Conservation (phyloP, 2,329 filamentous ascomycete species). For the Neofusicoccum umdonicola region DNA sequence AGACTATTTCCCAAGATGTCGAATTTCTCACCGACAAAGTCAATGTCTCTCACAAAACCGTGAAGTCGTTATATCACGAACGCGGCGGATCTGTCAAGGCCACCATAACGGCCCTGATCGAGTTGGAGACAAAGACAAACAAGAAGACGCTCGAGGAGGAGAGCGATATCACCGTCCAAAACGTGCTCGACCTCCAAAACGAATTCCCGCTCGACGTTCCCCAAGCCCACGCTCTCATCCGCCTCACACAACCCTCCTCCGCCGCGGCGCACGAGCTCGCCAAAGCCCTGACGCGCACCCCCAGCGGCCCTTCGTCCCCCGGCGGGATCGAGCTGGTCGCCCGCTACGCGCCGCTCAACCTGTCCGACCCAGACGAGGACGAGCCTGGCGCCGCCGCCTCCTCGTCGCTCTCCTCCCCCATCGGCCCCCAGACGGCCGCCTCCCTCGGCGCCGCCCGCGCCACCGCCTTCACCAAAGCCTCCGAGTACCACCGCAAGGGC, state of each 20-base stretch:
- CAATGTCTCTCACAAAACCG: slow-evolving; percentile 44
- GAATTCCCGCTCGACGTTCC: slow-evolving; percentile 53
- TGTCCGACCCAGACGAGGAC: slow-evolving; percentile 29
- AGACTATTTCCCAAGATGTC: slow-evolving; percentile 55
- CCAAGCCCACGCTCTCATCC: slow-evolving; percentile 54
- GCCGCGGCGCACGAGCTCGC: slow-evolving; percentile 61
- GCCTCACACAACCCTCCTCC: slow-evolving; percentile 56
- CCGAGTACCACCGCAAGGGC: slow-evolving; percentile 57
- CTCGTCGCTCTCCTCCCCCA: slow-evolving; percentile 25
- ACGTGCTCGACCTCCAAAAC: slow-evolving; percentile 53
- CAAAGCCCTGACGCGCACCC: slow-evolving; percentile 48
- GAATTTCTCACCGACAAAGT: slow-evolving; percentile 59
- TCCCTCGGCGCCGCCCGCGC: slow-evolving; percentile 48
- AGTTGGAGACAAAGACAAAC: slow-evolving; percentile 40
- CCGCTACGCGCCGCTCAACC: slow-evolving; percentile 43
- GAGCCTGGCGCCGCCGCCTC: slow-evolving; percentile 26
- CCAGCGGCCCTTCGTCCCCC: slow-evolving; percentile 23
- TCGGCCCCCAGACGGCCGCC: slow-evolving; percentile 38
- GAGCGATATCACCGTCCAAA: slow-evolving; percentile 45
- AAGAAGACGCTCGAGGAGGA: slow-evolving; percentile 23
- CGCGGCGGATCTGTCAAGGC: slow-evolving; percentile 55
- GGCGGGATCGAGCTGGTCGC: slow-evolving; percentile 50
- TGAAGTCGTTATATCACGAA: slow-evolving; percentile 59
- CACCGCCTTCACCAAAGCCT: slow-evolving; percentile 57
- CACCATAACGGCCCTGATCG: slow-evolving; percentile 57